Base-by-base conservation (phyloP, 1,139 yeast genomes). In the Candida sanyaensis region DNA sequence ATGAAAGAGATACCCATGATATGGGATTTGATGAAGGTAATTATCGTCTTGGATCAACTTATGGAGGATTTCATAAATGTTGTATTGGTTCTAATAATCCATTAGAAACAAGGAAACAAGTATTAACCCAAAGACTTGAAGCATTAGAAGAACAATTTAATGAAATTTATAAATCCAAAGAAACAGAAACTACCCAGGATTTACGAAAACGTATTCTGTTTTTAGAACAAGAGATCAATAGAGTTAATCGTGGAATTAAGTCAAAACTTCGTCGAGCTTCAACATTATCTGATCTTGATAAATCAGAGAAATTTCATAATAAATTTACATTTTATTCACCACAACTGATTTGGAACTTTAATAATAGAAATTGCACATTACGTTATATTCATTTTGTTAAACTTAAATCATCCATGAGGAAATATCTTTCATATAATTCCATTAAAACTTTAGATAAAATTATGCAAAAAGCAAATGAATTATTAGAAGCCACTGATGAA, bases 321-420 rank as follows among this genome's bases (percentile, higher is more conserved):
- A 71, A 68, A 49, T 75, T 76, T 51, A 61, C 73, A 2, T 60
- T 74, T 29, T 63, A 73, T 28, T 65, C 71, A 40, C 73, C 73
- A 77, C 63, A 72, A 37, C 59, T 75, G 41, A 75, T 75, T 51
- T 76, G 80, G 79, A 75, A 75, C 52, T 64, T 65, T 37, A 52
- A 60, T 12, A 73, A 70, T 48, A 55, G 80, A 28, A 71, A 76
- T 48, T 54, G 59, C 23, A 53, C 73, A 8, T 57, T 69, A 51
- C 71, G 67, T 52, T 75, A 74, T 54, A 54, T 75, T 43, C 77
- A 74, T 55, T 72, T 68, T 50, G 73, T 74, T 12, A 71, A 69
- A 39, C 55, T 71, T 42, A 61, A 59, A 39, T 57, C 64, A 30
- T 56, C 59, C 30, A 55, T 71, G 45, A 49, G 53, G 24, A 69